Evolutionary conservation across 495 filamentous ascomycete genomes (phyloP), one percentile per base, ranked within the genome.

Genomic region (Chaetomium fimeti): DNA sequence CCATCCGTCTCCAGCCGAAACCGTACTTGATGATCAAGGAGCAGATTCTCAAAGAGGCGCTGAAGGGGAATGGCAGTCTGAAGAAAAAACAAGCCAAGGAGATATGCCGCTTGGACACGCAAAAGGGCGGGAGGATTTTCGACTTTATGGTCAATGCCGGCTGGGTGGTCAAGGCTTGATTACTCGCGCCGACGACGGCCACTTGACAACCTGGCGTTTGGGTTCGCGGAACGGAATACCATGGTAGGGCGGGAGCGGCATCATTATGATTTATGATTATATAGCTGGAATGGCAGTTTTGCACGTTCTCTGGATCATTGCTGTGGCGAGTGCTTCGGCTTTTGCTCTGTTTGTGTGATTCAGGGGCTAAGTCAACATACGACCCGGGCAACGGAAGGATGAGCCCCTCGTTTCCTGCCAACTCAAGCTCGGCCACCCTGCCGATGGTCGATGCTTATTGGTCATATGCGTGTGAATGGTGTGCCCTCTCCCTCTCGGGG

Each of bases 21-120:
- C 91, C 95, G 2, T 99, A 97, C 72, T 72, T 96, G 40, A 90
- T 91, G 68, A 92, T 99, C 75, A 98, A 98, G 76, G 92, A 97
- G 71, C 85, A 88, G 29, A 75, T 97, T 42, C 75, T 98, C 52
- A 91, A 89, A 71, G 92, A 97, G 71, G 90, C 93, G 1, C 85
- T 96, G 78, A 93, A 92, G 75, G 85, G 87, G 57, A 91, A 92
- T 32, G 94, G 94, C 2, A 85, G 78, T 38, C 68, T 99, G 27
- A 98, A 97, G 81, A 96, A 92, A 84, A 97, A 95, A 71, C 84
- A 88, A 64, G 92, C 90, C 0, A 87, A 87, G 69, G 87, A 84
- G 63, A 80, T 85, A 12, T 81, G 79, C 20, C 73, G 76, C n/a
- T 60, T 85, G 6, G 82, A 85, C 22, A 73, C 75, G 8, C 76